phyloP scores from a whole-genome alignment of 306 rosid genomes.

The Vigna hirtella region DNA sequence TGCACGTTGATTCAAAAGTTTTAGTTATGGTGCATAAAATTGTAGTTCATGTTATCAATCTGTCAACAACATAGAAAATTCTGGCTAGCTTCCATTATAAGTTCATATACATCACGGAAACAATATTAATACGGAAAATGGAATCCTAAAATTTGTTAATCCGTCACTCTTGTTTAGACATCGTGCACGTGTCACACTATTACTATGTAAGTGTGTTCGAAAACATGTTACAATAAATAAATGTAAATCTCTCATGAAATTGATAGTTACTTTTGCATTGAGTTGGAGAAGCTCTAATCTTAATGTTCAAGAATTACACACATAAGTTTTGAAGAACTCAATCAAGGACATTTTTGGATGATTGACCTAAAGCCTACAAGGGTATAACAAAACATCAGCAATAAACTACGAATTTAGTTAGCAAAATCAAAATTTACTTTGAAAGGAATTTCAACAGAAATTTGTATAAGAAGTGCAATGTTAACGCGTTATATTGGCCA shows the following conservation, averaged over 20 bases:
- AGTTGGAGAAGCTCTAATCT: no score
- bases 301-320: no score
- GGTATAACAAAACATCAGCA: no score
- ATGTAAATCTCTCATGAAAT: no score
- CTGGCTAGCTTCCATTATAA: slow-evolving; percentile 25
- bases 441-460: neutral
- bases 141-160: neutral
- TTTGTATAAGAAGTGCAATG: slow-evolving; percentile 30
- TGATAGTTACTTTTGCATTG: no score
- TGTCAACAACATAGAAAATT: neutral
- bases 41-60: neutral
- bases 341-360: no score
- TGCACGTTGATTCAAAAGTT: slow-evolving; percentile 18
- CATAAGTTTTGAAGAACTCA: no score
- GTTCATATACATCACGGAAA: neutral
- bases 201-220: no score
- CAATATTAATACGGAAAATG: neutral
- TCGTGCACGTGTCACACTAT: neutral
- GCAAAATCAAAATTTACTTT: slow-evolving; percentile 18
- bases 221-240: no score
- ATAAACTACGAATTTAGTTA: no score
- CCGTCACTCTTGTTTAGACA: neutral
- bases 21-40: slow-evolving; percentile 29
- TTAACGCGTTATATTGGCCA: neutral
- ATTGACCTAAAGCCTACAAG: no score